These are phyloP conservation scores for Didymella arachidicola DNA, from an alignment of 2,329 filamentous ascomycete species.

Conservation along the genomic window DNA sequence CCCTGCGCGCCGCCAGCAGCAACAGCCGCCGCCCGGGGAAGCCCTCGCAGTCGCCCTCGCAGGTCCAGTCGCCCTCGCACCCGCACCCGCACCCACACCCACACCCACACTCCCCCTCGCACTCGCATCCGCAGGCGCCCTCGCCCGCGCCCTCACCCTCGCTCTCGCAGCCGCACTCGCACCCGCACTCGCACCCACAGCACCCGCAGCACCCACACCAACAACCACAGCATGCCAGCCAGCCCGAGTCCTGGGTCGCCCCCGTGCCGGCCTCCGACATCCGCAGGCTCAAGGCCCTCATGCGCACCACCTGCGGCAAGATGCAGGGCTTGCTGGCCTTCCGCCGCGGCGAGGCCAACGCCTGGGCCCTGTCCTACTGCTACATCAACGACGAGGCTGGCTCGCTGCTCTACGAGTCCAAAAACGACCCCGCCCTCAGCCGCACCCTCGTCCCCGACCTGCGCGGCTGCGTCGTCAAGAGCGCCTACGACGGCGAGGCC, in stretches of 20 bases:
- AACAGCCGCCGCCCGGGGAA: conserved; percentile 25
- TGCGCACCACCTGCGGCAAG: conserved; percentile 78
- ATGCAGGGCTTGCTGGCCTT: conserved; percentile 84
- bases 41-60: conserved; percentile 30
- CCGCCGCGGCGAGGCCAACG: conserved; percentile 65
- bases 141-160: conserved; percentile 32
- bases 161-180: conserved; percentile 21
- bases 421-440: conserved; percentile 68
- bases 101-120: neutral
- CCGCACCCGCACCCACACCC: conserved; percentile 3
- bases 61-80: too few relatives aligned
- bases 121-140: conserved; percentile 5
- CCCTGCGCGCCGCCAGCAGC: conserved; percentile 14
- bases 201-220: too few relatives aligned
- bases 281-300: conserved; percentile 74
- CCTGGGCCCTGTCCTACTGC: conserved; percentile 75
- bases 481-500: conserved; percentile 56
- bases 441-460: conserved; percentile 75
- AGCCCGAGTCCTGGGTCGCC: conserved; percentile 48
- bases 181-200: neutral
- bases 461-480: conserved; percentile 73
- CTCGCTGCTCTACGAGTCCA: conserved; percentile 76
- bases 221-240: conserved; percentile 1
- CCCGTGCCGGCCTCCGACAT: conserved; percentile 68
- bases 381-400: conserved; percentile 81